A percentile compares a stretch with the other conserved stretches of the same genome.
Conservation (phyloP, 1,139 yeast genomes). For the Sugiyamaella neomexicana region DNA sequence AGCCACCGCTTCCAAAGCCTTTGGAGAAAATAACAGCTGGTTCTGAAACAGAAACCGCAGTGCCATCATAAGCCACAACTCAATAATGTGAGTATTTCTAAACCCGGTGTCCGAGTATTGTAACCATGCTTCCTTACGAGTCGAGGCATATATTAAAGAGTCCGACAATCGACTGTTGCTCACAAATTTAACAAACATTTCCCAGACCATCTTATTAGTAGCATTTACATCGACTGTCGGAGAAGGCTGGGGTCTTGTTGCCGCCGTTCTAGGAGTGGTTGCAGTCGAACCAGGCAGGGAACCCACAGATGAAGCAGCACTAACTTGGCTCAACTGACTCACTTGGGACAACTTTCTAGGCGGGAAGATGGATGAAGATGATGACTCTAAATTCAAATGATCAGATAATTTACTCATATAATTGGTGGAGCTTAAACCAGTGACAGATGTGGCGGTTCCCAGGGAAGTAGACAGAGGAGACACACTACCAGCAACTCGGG, state of each 20-base stretch:
- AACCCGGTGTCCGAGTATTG: conserved; percentile 29
- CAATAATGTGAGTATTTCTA: conserved; percentile 28
- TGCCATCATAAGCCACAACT: conserved; percentile 41
- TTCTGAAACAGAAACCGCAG: conserved; percentile 34
- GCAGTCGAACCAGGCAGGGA: conserved; percentile 12
- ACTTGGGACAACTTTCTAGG: conserved; percentile 15
- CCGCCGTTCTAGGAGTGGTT: not conserved
- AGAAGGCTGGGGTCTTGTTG: not conserved
- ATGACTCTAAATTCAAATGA: conserved; percentile 13
- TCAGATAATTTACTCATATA: conserved; percentile 10
- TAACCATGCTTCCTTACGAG: conserved; percentile 39
- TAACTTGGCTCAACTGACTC: conserved; percentile 8
- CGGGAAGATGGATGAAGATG: conserved; percentile 8
- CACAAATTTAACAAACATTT: conserved; percentile 33
- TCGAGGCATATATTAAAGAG: conserved; percentile 37
- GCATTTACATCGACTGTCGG: not conserved
- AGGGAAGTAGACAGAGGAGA: conserved; percentile 6
- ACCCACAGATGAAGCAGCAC: conserved; percentile 12
- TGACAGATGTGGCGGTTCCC: conserved; percentile 6
- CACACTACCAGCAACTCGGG: conserved; percentile 5
- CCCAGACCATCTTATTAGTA: conserved; percentile 25
- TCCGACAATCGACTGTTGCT: conserved; percentile 35
- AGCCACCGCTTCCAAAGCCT: conserved; percentile 12
- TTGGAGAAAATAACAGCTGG: conserved; percentile 25
- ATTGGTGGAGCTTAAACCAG: conserved; percentile 9